Percentiles rank a stretch among this genome's conserved stretches.
Evolutionary conservation across 2,329 filamentous ascomycete species (phyloP).

Genomic region (Trichoderma harzianum): DNA sequence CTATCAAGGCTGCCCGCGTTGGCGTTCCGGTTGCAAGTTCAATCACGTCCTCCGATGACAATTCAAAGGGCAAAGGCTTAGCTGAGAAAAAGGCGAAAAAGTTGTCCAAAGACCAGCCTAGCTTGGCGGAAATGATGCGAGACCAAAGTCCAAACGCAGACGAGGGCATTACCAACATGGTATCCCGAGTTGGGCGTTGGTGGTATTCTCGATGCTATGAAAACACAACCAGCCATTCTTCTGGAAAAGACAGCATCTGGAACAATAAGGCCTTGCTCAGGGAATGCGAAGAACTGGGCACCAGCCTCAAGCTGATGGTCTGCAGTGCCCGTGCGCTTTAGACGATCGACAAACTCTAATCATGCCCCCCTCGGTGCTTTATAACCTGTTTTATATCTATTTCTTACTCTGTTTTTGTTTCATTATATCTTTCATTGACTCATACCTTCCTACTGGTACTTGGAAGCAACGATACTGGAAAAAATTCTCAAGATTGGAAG

Average conservation of each 20-base stretch:
- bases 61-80: slow-evolving; percentile 20
- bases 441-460: not conserved
- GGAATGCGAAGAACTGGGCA: slow-evolving; percentile 83
- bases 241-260: slow-evolving; percentile 69
- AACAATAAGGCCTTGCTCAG: slow-evolving; percentile 67
- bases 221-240: slow-evolving; percentile 50
- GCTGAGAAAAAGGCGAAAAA: slow-evolving; percentile 32
- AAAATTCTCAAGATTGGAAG: slow-evolving; percentile 12
- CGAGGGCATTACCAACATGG: slow-evolving; percentile 86
- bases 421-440: not conserved
- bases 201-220: slow-evolving; percentile 97
- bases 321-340: slow-evolving; percentile 84
- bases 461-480: not conserved
- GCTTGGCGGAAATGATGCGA: slow-evolving; percentile 68
- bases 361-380: not conserved
- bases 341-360: slow-evolving; percentile 47
- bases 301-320: slow-evolving; percentile 85
- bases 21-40: slow-evolving; percentile 68
- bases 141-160: slow-evolving; percentile 69
- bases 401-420: not conserved
- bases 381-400: not conserved
- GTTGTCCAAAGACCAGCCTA: slow-evolving; percentile 47
- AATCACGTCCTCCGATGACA: slow-evolving; percentile 33
- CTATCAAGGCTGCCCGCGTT: slow-evolving; percentile 72
- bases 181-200: slow-evolving; percentile 87